A percentile compares a stretch with the other conserved stretches of the same genome.
Conservation (phyloP, 176 grass and related monocot species). For the Elymus sibiricus region DNA sequence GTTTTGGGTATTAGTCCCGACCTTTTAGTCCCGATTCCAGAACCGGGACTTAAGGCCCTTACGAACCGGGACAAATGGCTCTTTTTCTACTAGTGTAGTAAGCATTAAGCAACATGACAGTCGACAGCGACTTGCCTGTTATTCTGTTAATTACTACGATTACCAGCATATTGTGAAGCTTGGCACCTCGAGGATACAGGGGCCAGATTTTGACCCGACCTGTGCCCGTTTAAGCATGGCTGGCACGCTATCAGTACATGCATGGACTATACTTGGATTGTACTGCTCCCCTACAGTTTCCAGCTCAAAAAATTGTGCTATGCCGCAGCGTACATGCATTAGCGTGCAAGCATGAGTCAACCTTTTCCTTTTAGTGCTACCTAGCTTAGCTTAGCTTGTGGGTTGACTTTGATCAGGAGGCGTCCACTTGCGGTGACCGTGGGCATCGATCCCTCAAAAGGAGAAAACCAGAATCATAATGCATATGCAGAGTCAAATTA, state of each 20-base stretch:
- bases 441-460: constrained; percentile 12
- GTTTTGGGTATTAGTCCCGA: too few species aligned
- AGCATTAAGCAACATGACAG: too few species aligned
- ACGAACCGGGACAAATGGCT: too few species aligned
- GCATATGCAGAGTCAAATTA: constrained; percentile 19
- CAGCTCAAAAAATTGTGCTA: not conserved
- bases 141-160: too few species aligned
- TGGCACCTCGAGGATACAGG: not conserved
- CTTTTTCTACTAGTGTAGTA: too few species aligned
- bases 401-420: constrained; percentile 10
- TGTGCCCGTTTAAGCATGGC: not conserved
- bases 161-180: too few species aligned
- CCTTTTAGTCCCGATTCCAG: too few species aligned
- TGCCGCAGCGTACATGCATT: not conserved
- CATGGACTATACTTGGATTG: too few species aligned
- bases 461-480: not conserved
- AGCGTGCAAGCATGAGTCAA: constrained; percentile 25
- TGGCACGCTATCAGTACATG: not conserved
- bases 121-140: too few species aligned
- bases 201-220: constrained; percentile 8
- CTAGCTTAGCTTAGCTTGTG: not conserved
- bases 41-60: too few species aligned
- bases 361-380: not conserved
- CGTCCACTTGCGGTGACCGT: constrained; percentile 4
- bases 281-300: too few species aligned